phyloP scores from a whole-genome alignment of 805 yeast species.

The Saccharomycopsis capsularis region DNA sequence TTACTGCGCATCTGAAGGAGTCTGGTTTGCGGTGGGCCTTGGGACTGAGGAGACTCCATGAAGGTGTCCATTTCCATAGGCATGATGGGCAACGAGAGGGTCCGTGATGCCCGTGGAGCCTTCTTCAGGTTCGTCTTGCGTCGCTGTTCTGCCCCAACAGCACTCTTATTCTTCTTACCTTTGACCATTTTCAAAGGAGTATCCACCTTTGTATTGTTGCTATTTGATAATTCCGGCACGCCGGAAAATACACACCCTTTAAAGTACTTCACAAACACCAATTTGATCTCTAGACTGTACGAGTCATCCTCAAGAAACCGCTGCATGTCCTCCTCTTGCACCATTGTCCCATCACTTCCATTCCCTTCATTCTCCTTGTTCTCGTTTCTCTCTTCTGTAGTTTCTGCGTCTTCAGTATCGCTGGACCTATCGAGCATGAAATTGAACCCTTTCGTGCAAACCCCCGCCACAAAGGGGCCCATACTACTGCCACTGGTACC shows the following conservation, averaged over 20 bases:
- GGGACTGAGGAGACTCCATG: too few species aligned
- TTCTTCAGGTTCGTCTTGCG: slow-evolving; percentile 4
- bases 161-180: too few species aligned
- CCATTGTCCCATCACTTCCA: background rate
- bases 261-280: slow-evolving; percentile 16
- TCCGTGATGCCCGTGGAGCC: slow-evolving; percentile 20
- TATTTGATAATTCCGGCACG: background rate
- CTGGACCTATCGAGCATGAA: slow-evolving; percentile 2
- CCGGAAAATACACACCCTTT: background rate
- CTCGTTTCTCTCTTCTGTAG: background rate
- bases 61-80: too few species aligned
- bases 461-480: slow-evolving; percentile 6
- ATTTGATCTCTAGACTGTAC: slow-evolving; percentile 12
- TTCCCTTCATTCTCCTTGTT: background rate
- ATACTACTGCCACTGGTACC: background rate
- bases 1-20: too few species aligned
- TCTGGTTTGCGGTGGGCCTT: too few species aligned
- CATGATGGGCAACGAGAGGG: slow-evolving; percentile 20
- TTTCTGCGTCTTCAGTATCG: slow-evolving; percentile 5
- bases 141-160: background rate
- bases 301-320: slow-evolving; percentile 1
- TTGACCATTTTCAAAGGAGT: background rate
- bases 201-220: background rate
- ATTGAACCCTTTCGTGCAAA: slow-evolving; percentile 7
- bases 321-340: background rate